These are phyloP conservation scores for Lactarius tabidus DNA, from an alignment of 768 basidiomycete species.

Conservation along the genomic window DNA sequence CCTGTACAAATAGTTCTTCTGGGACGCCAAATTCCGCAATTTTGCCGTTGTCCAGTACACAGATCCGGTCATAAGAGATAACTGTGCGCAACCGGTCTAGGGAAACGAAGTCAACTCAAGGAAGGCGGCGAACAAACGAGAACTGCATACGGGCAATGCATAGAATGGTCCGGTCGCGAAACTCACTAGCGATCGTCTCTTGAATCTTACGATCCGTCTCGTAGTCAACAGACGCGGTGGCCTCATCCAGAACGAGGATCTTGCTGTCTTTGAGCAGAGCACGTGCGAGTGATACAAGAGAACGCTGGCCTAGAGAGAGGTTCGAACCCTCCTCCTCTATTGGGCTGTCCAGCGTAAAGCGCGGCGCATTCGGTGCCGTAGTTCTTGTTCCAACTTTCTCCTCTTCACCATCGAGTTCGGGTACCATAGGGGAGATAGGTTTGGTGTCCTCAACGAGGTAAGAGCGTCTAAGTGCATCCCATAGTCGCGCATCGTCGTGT, in stretches of 20 bases:
- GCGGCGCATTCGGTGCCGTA: slow-evolving; percentile 27
- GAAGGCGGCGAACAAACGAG: background rate
- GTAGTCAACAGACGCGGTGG: slow-evolving; percentile 84
- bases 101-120: background rate
- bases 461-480: slow-evolving; percentile 84
- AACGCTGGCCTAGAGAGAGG: slow-evolving; percentile 76
- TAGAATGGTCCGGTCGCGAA: slow-evolving; percentile 77
- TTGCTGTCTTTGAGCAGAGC: slow-evolving; percentile 84
- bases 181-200: slow-evolving; percentile 81
- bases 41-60: slow-evolving; percentile 77
- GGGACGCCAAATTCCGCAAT: slow-evolving; percentile 89
- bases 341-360: slow-evolving; percentile 77
- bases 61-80: slow-evolving; percentile 82
- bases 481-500: slow-evolving; percentile 77
- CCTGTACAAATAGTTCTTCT: slow-evolving; percentile 49
- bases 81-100: slow-evolving; percentile 83
- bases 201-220: slow-evolving; percentile 92
- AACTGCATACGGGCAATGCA: slow-evolving; percentile 77
- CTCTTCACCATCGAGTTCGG: slow-evolving; percentile 34
- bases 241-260: slow-evolving; percentile 87
- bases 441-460: slow-evolving; percentile 64
- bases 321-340: slow-evolving; percentile 88
- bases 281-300: slow-evolving; percentile 81
- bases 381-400: slow-evolving; percentile 35
- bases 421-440: slow-evolving; percentile 28